phyloP scores from a whole-genome alignment of 192 early-diverging fungal species.

The Gamsiella multidivaricata region DNA sequence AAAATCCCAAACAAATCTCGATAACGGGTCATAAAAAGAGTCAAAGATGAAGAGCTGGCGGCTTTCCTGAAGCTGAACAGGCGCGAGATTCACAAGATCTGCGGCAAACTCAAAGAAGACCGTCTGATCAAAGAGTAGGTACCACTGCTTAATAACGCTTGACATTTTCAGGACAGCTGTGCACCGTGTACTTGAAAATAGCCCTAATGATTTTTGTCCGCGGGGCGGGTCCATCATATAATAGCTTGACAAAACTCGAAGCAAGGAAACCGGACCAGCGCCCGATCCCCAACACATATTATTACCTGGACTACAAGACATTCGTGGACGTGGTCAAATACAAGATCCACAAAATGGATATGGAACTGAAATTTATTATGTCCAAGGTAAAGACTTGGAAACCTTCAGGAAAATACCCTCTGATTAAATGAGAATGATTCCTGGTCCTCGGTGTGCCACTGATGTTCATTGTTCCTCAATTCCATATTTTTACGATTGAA shows the following conservation, averaged over 20 bases:
- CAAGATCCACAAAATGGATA: conserved; percentile 88
- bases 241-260: conserved; percentile 65
- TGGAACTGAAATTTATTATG: conserved; percentile 65
- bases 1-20: background rate
- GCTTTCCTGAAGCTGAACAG: conserved; percentile 69
- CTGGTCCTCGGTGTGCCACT: too few relatives aligned
- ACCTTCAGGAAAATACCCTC: too few relatives aligned
- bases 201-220: background rate
- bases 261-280: conserved; percentile 68
- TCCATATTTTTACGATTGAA: too few relatives aligned
- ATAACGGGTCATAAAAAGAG: conserved; percentile 42
- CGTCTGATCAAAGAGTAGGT: conserved; percentile 77
- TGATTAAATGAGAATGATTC: background rate
- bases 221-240: background rate
- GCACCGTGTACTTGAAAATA: too few relatives aligned
- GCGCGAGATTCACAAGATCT: conserved; percentile 82
- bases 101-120: conserved; percentile 81
- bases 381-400: conserved; percentile 63
- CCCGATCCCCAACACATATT: conserved; percentile 73
- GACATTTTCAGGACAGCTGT: too few relatives aligned
- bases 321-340: conserved; percentile 94
- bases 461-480: too few relatives aligned
- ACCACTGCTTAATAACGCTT: background rate
- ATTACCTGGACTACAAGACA: conserved; percentile 93
- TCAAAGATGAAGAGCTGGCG: conserved; percentile 84